Evolutionary conservation across 1,139 yeast species (phyloP), one percentile per base, ranked within the genome.

Genomic region (Scheffersomyces parashehatae): DNA sequence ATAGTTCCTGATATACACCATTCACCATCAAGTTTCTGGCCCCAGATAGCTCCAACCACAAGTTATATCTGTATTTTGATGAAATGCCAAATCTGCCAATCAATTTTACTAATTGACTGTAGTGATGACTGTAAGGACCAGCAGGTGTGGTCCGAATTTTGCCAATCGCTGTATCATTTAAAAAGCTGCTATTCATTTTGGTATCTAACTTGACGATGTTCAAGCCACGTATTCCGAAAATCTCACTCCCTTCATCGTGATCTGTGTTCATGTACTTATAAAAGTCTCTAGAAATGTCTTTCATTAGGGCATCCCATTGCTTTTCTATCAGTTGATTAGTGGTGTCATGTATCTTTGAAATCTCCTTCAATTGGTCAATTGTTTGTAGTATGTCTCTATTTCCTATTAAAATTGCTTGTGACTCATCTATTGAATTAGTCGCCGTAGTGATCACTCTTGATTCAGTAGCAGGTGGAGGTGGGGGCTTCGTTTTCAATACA

Each of bases 21-120:
- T 83, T 81, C 3, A 73, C 71, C 41, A 65, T 65, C 4, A 75
- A 50, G 40, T 65, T 63, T 45, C 68, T 67, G 0, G 83, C 81
- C 0, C 84, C 84, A 1, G 79, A 71, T 28, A 82, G 65, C 48
- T 81, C 83, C 13, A 73, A 61, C 86, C 85, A 81, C 14, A 81
- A 63, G 37, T 65, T 62, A 28, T 78, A 66, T 8, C 85, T 62
- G 45, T 76, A 70, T 14, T 70, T 71, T 36, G 72, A 62, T 0
- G 85, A 82, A 0, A 81, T 70, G 0, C 86, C 75, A 29, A 50
- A 75, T 28, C 67, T 64, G 28, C 62, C 58, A 1, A 77, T 71
- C 28, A 80, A 62, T 11, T 58, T 62, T 1, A 59, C 60, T 28
- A 79, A 66, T 36, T 66, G 46, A 24, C 46, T 47, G 37, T 54